Conservation (phyloP, 805 yeast genomes). For the Kregervanrija delftensis region DNA sequence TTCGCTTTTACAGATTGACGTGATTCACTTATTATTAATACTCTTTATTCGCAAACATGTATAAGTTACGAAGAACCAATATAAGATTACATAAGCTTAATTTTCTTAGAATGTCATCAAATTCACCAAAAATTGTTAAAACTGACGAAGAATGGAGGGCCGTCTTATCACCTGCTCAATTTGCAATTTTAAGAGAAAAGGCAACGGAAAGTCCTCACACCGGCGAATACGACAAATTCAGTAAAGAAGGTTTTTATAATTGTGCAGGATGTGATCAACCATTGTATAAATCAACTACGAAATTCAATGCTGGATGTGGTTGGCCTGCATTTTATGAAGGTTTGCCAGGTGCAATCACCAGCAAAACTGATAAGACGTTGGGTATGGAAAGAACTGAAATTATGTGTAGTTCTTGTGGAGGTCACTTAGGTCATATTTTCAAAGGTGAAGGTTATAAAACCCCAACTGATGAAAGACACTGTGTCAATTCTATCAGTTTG, state of each 20-base stretch:
- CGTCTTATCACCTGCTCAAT: slow-evolving; percentile 65
- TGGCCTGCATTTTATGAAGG: slow-evolving; percentile 98
- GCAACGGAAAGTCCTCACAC: slow-evolving; percentile 65
- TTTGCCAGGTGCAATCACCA: slow-evolving; percentile 66
- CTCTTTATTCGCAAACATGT: too few species aligned
- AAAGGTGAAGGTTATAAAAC: slow-evolving; percentile 85
- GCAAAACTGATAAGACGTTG: slow-evolving; percentile 49
- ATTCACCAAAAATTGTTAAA: slow-evolving; percentile 5
- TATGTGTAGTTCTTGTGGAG: slow-evolving; percentile 82
- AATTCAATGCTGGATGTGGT: slow-evolving; percentile 90
- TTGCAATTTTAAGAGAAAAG: slow-evolving; percentile 65
- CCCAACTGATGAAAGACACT: slow-evolving; percentile 89
- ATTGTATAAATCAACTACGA: slow-evolving; percentile 69
- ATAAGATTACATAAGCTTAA: too few species aligned
- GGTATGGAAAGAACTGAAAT: slow-evolving; percentile 90
- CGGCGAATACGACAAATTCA: slow-evolving; percentile 52
- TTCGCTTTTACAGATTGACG: too few species aligned
- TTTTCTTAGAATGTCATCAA: neutral
- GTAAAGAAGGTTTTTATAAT: slow-evolving; percentile 54
- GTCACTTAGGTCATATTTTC: slow-evolving; percentile 94
- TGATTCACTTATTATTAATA: too few species aligned
- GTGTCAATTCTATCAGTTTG: slow-evolving; percentile 83
- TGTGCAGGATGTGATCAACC: slow-evolving; percentile 88
- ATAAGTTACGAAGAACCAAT: too few species aligned
- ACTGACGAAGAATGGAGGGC: slow-evolving; percentile 74